phyloP scores from a whole-genome alignment of 225 moss, liverwort and hornwort species.

The Neckera pumila region DNA sequence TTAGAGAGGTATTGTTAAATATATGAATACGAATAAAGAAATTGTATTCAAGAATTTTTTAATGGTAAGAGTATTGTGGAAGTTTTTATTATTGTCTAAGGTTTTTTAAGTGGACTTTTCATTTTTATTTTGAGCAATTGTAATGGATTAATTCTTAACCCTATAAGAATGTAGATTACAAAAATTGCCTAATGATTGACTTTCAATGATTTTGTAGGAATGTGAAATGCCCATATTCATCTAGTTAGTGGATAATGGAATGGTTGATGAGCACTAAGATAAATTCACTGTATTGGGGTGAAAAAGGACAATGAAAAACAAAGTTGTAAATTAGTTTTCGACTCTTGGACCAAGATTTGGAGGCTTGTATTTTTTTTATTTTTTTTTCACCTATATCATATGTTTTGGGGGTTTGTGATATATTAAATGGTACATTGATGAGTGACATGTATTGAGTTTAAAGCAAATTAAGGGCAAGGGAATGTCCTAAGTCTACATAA shows the following conservation, averaged over 20 bases:
- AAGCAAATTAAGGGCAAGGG: background rate
- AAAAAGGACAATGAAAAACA: accelerated
- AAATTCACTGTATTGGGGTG: background rate
- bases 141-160: background rate
- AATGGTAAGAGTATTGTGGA: background rate
- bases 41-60: too few species aligned
- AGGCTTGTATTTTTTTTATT: background rate
- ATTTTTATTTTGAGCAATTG: background rate
- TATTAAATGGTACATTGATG: background rate
- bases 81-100: background rate
- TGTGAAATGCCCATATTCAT: too few species aligned
- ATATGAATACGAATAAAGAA: background rate
- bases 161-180: too few species aligned
- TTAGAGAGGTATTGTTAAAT: too few species aligned
- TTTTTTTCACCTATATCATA: background rate
- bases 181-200: too few species aligned
- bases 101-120: background rate
- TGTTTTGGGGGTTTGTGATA: background rate
- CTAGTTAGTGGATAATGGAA: background rate
- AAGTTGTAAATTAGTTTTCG: background rate
- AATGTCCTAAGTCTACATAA: background rate
- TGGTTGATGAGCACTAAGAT: background rate
- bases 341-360: background rate
- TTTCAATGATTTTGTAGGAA: background rate
- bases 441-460: background rate